Conservation (phyloP, 2,329 filamentous ascomycete genomes). For the Talaromyces sp. region DNA sequence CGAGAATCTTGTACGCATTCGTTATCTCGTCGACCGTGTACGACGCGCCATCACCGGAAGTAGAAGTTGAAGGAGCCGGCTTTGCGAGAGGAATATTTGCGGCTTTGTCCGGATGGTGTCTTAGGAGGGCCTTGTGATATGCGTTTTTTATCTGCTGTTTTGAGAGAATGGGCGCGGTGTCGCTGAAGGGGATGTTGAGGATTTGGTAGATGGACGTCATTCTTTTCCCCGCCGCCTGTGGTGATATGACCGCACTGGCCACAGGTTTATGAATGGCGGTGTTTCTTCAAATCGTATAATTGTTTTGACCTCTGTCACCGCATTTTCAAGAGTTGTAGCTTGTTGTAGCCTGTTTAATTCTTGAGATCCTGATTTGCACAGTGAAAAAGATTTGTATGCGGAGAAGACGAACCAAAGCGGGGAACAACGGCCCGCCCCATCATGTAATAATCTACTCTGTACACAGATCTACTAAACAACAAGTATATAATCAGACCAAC, state of each 20-base stretch:
- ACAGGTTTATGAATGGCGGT: neutral
- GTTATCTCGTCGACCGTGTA: slow-evolving; percentile 52
- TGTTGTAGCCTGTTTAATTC: neutral
- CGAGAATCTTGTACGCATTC: slow-evolving; percentile 51
- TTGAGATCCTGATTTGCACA: neutral
- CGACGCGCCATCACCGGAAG: neutral
- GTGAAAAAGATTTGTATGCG: slow-evolving; percentile 1
- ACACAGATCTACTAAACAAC: too few relatives aligned
- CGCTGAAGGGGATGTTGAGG: slow-evolving; percentile 30
- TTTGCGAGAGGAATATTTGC: neutral
- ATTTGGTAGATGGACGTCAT: slow-evolving; percentile 32
- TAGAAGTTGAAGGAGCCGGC: neutral
- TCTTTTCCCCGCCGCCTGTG: neutral
- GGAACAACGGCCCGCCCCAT: neutral
- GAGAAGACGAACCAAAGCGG: slow-evolving; percentile 1
- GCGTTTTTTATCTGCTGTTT: slow-evolving; percentile 46
- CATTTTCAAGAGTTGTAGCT: neutral
- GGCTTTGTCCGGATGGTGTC: slow-evolving; percentile 55
- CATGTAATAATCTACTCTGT: neutral
- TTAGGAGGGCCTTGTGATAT: slow-evolving; percentile 52
- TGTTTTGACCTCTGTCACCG: neutral
- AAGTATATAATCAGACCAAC: neutral
- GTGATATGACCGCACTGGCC: neutral
- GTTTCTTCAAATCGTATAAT: neutral
- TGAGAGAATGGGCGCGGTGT: slow-evolving; percentile 19